Evolutionary conservation across 177 flowering plant species (phyloP).

Genomic region (Vitis hybrid): DNA sequence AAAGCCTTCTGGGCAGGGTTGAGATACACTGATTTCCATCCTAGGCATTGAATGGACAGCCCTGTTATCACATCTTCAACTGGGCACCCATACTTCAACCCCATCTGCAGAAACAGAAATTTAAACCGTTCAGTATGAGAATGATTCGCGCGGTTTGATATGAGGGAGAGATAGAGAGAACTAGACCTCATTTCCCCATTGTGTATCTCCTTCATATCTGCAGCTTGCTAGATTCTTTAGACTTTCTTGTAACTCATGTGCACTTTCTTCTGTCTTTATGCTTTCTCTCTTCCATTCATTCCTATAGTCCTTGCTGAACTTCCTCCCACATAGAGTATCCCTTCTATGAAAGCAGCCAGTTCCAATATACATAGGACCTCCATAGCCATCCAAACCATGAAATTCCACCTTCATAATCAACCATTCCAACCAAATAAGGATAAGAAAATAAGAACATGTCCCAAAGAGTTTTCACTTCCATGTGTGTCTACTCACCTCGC

Average conservation of each 20-base stretch:
- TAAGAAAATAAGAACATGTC: too few relatives aligned
- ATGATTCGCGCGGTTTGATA: not conserved
- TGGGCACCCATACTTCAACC: conserved; percentile 59
- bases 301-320: conserved; percentile 15
- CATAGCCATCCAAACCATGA: conserved; percentile 40
- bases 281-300: conserved; percentile 14
- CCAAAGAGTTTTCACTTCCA: too few relatives aligned
- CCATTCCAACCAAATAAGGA: not conserved
- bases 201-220: conserved; percentile 33
- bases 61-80: conserved; percentile 82
- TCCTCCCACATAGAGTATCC: conserved; percentile 38
- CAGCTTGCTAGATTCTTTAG: conserved; percentile 41
- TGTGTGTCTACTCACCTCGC: conserved; percentile 25
- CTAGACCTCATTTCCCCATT: conserved; percentile 59
- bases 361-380: conserved; percentile 44
- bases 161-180: conserved; percentile 13
- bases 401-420: conserved; percentile 37
- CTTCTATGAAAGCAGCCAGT: conserved; percentile 58
- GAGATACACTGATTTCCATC: conserved; percentile 70
- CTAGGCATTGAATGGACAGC: conserved; percentile 58
- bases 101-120: conserved; percentile 45
- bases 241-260: conserved; percentile 32
- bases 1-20: conserved; percentile 47
- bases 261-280: conserved; percentile 14
- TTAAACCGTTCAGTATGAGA: not conserved